Evolutionary conservation across 1,284 basidiomycete species (phyloP).

Genomic region (Rhizoctonia solani): DNA sequence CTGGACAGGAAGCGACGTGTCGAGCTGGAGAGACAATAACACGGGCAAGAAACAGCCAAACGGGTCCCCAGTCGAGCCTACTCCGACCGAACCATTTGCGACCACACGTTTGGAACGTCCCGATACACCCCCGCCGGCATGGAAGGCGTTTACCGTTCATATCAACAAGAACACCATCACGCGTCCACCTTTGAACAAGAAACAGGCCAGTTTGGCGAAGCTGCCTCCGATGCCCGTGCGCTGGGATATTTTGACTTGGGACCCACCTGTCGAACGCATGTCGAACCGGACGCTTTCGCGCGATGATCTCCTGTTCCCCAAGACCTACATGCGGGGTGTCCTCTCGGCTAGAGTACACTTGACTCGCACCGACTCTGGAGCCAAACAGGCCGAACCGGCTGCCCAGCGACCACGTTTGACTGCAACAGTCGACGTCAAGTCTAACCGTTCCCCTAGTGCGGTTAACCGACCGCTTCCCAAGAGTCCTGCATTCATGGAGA

Average conservation of each 20-base stretch:
- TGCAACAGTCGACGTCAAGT: neutral
- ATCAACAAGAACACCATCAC: constrained; percentile 39
- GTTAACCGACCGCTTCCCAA: constrained; percentile 37
- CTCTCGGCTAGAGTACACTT: constrained; percentile 6
- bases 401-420: constrained; percentile 4
- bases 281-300: constrained; percentile 63
- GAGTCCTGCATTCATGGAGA: constrained; percentile 40
- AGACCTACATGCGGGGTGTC: constrained; percentile 37
- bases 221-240: constrained; percentile 51
- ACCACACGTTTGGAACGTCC: constrained; percentile 10
- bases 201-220: constrained; percentile 52
- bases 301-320: constrained; percentile 70
- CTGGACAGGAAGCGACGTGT: constrained; percentile 6
- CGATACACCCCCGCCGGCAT: constrained; percentile 29
- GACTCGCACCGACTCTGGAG: neutral
- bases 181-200: constrained; percentile 53
- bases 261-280: constrained; percentile 73
- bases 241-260: constrained; percentile 73
- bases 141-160: constrained; percentile 41
- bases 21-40: constrained; percentile 18
- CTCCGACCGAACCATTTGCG: constrained; percentile 16
- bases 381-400: constrained; percentile 2
- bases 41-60: constrained; percentile 10
- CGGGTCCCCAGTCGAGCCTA: neutral
- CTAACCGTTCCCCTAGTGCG: constrained; percentile 2